Base-by-base conservation (phyloP, 768 basidiomycete genomes). In the Tulasnella sp. region DNA sequence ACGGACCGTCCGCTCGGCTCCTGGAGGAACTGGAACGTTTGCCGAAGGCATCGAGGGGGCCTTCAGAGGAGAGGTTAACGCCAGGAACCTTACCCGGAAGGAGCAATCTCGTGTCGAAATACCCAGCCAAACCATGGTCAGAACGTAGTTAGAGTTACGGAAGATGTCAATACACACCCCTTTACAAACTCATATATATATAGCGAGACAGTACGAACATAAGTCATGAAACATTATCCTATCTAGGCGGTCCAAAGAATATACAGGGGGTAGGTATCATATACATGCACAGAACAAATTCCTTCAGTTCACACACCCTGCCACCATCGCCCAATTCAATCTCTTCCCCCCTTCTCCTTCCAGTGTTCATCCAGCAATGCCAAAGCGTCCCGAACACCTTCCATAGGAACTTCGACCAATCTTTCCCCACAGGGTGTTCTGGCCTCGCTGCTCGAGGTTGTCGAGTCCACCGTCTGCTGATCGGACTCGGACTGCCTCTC, bases 321-420 rank as follows among this genome's bases (percentile, higher is more conserved):
- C 42, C 14, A 45, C 42, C 42, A 17, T 45, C 42, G 42, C 5
- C 19, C 1, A 14, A 45, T 45, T 45, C 64, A 67, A 31, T 31
- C 64, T n/a, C 36, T 67, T 67, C 31, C 31, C 2, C 31, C 64
- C 19, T 31, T 31, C 15, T 72, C 40, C 49, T 72, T 38, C 69
- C 82, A 85, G 72, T 83, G 82, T 22, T 82, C 82, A 80, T 95
- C 93, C 45, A 95, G 85, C 34, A 94, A 82, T 77, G 90, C 89
- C 31, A 94, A 82, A 7, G 93, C 93, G 78, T 93, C 91, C 72
- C 85, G 88, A 37, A 95, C 91, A 22, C 89, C 91, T 76, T 91
- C 91, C 22, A 89, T 85, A 77, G 88, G 88, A 17, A 94, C 93
- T 81, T 91, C 89, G 31, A 88, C 87, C 67, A 92, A 82, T 68